Conservation (phyloP, 2,329 filamentous ascomycete genomes). For the Ophiostoma sp. region DNA sequence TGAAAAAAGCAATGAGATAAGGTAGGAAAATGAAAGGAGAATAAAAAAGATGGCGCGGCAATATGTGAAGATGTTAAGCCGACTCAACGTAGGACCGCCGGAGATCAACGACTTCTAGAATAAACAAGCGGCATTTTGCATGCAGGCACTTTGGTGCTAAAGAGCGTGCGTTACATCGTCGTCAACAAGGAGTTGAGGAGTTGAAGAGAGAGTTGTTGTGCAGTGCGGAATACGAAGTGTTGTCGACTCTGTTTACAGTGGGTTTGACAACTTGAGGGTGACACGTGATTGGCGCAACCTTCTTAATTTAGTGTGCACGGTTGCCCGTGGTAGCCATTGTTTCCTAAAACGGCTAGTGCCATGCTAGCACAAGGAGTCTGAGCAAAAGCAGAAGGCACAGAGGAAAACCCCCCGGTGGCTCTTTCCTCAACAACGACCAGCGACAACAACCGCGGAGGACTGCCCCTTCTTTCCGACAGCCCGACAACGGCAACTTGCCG, state of each 20-base stretch:
- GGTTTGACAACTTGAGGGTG: neutral
- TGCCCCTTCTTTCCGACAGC: conserved; percentile 10
- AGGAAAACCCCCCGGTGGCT: conserved; percentile 1
- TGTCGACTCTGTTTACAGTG: conserved; percentile 12
- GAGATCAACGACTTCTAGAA: neutral
- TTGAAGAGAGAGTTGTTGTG: conserved; percentile 4
- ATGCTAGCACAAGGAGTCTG: conserved; percentile 27
- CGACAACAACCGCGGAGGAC: conserved; percentile 15
- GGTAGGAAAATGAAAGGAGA: neutral
- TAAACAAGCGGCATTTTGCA: conserved; percentile 2
- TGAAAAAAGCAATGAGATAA: neutral
- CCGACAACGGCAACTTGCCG: conserved; percentile 17
- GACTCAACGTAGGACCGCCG: neutral
- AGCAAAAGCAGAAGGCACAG: conserved; percentile 13
- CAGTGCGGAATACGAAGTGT: neutral
- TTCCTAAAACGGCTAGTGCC: conserved; percentile 25
- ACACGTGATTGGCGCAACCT: conserved; percentile 19
- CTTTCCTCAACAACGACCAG: conserved; percentile 19
- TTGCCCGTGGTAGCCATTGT: conserved; percentile 28
- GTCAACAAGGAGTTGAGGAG: neutral
- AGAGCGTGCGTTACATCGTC: conserved; percentile 4
- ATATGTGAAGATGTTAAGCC: neutral
- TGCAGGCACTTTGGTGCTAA: conserved; percentile 6
- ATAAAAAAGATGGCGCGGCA: neutral
- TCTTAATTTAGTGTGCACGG: conserved; percentile 24